These are phyloP conservation scores for Kluyveromyces aestuarii DNA, from an alignment of 805 yeast genomes.

Conservation along the genomic window DNA sequence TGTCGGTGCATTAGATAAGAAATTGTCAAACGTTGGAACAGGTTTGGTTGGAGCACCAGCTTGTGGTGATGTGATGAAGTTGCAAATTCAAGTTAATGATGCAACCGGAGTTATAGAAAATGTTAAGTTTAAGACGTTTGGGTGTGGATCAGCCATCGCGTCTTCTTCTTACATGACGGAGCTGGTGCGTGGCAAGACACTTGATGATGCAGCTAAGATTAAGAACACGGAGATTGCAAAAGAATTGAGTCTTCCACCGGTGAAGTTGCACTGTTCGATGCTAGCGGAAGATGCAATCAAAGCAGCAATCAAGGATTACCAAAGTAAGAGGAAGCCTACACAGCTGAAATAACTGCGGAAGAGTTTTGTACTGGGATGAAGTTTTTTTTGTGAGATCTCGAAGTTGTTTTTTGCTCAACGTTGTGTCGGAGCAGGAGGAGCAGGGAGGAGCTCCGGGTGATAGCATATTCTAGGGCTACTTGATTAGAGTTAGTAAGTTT, in stretches of 20 bases:
- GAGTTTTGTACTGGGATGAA: no score
- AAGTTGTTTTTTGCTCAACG: no score
- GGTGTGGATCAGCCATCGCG: constrained; percentile 98
- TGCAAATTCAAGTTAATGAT: constrained; percentile 90
- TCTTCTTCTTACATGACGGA: constrained; percentile 93
- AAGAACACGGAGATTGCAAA: constrained; percentile 93
- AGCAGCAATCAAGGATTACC: constrained; percentile 93
- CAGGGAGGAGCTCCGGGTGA: no score
- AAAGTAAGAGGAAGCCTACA: constrained; percentile 53
- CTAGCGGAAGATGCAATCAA: constrained; percentile 98
- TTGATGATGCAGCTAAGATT: constrained; percentile 87
- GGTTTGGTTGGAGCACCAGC: constrained; percentile 99
- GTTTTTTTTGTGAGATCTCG: no score
- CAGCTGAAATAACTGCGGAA: constrained; percentile 5
- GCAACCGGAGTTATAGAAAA: constrained; percentile 85
- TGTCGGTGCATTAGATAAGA: constrained; percentile 86
- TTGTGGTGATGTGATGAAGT: constrained; percentile 97
- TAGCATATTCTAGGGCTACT: no score
- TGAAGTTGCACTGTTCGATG: constrained; percentile 96
- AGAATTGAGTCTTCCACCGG: constrained; percentile 93
- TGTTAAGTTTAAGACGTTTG: constrained; percentile 96
- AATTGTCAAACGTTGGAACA: constrained; percentile 73
- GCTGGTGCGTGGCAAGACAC: constrained; percentile 85
- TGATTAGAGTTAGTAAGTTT: no score
- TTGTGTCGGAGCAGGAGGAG: no score